Evolutionary conservation across 1,139 yeast species (phyloP).

Genomic region (Lodderomyces parapsilosis): DNA sequence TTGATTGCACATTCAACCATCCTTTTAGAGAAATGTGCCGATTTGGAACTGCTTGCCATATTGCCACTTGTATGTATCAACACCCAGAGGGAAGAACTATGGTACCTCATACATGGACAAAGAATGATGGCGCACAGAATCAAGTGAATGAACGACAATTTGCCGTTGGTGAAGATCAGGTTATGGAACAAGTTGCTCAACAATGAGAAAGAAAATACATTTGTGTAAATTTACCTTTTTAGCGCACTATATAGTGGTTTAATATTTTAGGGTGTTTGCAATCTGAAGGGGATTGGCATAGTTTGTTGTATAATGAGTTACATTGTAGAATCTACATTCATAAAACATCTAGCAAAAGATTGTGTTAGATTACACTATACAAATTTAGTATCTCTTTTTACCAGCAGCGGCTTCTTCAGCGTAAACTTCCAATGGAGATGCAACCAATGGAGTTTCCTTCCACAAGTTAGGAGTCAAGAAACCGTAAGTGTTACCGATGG

Average conservation of each 20-base stretch:
- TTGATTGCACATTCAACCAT: conserved; percentile 80
- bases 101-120: conserved; percentile 3
- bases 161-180: conserved; percentile 77
- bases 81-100: conserved; percentile 73
- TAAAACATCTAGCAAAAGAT: not conserved
- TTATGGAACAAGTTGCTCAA: conserved; percentile 67
- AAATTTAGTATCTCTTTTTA: conserved; percentile 67
- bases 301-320: not conserved
- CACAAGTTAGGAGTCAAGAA: conserved; percentile 99
- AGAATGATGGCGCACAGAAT: conserved; percentile 5
- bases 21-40: conserved; percentile 79
- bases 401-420: conserved; percentile 77
- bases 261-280: conserved; percentile 1
- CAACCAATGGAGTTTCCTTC: conserved; percentile 79
- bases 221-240: not conserved
- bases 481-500: conserved; percentile 99
- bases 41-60: conserved; percentile 72
- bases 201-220: too few relatives aligned
- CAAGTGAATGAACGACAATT: conserved; percentile 50
- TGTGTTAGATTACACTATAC: not conserved
- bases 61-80: conserved; percentile 64
- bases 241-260: not conserved
- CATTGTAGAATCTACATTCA: not conserved
- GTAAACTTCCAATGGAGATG: conserved; percentile 94
- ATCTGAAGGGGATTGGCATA: not conserved